Percentiles rank a stretch among this genome's conserved stretches.
phyloP scores from a whole-genome alignment of 2,329 filamentous ascomycete genomes.

The Aspergillus sp. region DNA sequence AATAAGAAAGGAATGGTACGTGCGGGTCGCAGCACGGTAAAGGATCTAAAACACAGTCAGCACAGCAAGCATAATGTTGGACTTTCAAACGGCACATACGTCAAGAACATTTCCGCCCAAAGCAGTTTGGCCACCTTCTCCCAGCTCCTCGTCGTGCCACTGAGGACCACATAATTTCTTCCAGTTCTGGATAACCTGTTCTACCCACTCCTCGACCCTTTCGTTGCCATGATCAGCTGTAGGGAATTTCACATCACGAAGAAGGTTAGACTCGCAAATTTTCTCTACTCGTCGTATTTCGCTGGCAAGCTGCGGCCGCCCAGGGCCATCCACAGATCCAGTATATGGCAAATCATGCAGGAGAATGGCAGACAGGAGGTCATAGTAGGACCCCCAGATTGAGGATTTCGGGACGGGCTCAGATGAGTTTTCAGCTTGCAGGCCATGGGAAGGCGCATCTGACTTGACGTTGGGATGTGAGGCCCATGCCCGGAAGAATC shows the following conservation, averaged over 20 bases:
- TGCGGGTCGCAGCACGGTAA: slow-evolving; percentile 87
- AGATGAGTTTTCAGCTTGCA: slow-evolving; percentile 19
- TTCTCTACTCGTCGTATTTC: slow-evolving; percentile 79
- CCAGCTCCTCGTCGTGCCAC: slow-evolving; percentile 80
- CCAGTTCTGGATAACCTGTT: slow-evolving; percentile 83
- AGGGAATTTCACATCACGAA: slow-evolving; percentile 80
- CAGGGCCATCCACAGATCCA: slow-evolving; percentile 36
- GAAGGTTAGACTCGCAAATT: slow-evolving; percentile 74
- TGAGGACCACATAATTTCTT: slow-evolving; percentile 72
- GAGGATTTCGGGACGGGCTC: slow-evolving; percentile 38
- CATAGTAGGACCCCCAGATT: slow-evolving; percentile 85
- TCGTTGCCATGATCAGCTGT: slow-evolving; percentile 74
- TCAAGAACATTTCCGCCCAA: slow-evolving; percentile 76
- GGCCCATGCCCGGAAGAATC: slow-evolving; percentile 50
- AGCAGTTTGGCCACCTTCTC: slow-evolving; percentile 73
- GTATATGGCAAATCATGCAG: slow-evolving; percentile 51
- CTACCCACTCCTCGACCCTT: slow-evolving; percentile 79
- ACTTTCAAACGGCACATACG: slow-evolving; percentile 35
- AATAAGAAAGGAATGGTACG: slow-evolving; percentile 90
- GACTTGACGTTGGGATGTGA: slow-evolving; percentile 37
- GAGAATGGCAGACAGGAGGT: slow-evolving; percentile 73
- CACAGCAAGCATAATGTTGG: not conserved
- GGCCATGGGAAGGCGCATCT: not conserved
- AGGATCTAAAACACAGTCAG: slow-evolving; percentile 59
- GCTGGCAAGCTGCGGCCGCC: slow-evolving; percentile 64